These are phyloP conservation scores for Suaeda aralocaspica DNA, from an alignment of 148 eudicot species.

Conservation along the genomic window DNA sequence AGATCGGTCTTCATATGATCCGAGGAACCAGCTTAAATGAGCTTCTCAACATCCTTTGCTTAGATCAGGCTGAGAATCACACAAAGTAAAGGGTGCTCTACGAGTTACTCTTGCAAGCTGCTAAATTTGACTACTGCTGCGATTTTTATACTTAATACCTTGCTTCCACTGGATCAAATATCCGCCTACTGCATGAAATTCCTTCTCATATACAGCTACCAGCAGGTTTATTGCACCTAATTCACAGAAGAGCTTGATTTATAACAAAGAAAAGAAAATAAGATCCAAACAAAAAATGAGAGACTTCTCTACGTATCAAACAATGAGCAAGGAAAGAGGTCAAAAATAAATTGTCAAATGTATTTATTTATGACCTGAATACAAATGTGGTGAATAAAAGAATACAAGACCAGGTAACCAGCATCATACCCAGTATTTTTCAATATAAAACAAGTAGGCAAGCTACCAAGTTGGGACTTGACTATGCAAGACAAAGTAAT, in stretches of 20 bases:
- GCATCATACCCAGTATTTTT: too few relatives aligned
- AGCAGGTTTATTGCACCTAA: conserved; percentile 88
- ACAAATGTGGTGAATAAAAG: too few relatives aligned
- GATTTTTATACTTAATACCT: conserved; percentile 53
- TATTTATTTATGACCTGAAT: too few relatives aligned
- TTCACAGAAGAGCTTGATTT: conserved; percentile 10
- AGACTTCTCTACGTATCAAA: not conserved
- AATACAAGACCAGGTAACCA: too few relatives aligned
- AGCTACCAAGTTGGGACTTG: too few relatives aligned
- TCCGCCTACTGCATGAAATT: conserved; percentile 66
- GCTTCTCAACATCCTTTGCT: conserved; percentile 70
- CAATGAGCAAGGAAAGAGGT: not conserved
- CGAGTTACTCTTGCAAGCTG: not conserved
- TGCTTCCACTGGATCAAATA: conserved; percentile 85
- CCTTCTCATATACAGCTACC: conserved; percentile 85
- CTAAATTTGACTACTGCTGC: not conserved
- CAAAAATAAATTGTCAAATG: not conserved
- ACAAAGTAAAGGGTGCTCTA: not conserved
- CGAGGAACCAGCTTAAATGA: conserved; percentile 95
- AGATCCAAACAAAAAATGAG: not conserved
- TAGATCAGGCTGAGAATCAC: conserved; percentile 58
- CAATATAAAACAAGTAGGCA: too few relatives aligned
- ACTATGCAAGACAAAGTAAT: too few relatives aligned
- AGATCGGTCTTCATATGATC: conserved; percentile 88
- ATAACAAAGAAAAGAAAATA: not conserved